A percentile compares a stretch with the other conserved stretches of the same genome.
phyloP scores from a whole-genome alignment of 371 early-diverging fungal species.

The Rhizomucor miehei region DNA sequence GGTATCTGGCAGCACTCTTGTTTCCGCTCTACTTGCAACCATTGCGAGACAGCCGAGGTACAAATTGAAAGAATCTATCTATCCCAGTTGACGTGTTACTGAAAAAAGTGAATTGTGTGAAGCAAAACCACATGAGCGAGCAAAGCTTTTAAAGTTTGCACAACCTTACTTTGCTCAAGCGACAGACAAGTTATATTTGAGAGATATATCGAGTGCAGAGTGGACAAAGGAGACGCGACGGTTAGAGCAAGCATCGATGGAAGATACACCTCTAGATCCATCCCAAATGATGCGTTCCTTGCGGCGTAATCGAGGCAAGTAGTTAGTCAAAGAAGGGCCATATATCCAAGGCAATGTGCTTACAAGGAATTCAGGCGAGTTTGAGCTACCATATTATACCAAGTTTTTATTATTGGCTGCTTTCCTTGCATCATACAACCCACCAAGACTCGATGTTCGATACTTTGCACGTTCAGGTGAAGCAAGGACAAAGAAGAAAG shows the following conservation, averaged over 20 bases:
- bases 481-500: slow-evolving; percentile 52
- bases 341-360: neutral
- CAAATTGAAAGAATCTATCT: slow-evolving; percentile 4
- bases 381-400: slow-evolving; percentile 75
- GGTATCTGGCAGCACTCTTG: slow-evolving; percentile 73
- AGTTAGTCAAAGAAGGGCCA: no score
- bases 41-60: slow-evolving; percentile 66
- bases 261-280: no score
- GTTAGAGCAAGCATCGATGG: neutral
- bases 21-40: slow-evolving; percentile 85
- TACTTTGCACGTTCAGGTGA: slow-evolving; percentile 72
- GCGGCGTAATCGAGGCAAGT: no score
- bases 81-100: neutral
- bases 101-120: neutral
- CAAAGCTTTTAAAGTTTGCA: slow-evolving; percentile 68
- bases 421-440: slow-evolving; percentile 93
- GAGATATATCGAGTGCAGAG: slow-evolving; percentile 83
- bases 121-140: slow-evolving; percentile 54
- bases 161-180: slow-evolving; percentile 79
- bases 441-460: slow-evolving; percentile 77
- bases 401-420: slow-evolving; percentile 86
- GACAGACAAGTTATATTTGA: slow-evolving; percentile 76
- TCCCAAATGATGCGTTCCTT: neutral
- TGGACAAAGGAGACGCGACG: slow-evolving; percentile 58
- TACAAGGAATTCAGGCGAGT: slow-evolving; percentile 25